Evolutionary conservation across 805 yeast genomes (phyloP), one percentile per base, ranked within the genome.

Genomic region (Candida vartiovaarae): DNA sequence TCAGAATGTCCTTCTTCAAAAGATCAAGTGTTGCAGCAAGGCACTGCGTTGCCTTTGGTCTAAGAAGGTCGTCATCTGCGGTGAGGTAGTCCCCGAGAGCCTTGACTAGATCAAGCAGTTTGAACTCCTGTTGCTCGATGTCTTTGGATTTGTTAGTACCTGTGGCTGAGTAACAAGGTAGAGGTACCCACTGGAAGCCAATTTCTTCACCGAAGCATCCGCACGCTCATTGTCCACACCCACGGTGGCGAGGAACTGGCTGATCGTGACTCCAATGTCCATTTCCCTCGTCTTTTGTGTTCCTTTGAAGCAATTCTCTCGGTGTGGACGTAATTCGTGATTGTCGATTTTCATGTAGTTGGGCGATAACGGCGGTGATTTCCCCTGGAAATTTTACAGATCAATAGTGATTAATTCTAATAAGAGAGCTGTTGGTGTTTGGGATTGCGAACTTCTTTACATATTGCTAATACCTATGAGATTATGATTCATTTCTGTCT

Each of bases 31-130:
- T 63, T 3, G 61, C 59, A 1, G 78, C 55, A 6, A 77, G 54
- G 41, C 77, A 75, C 24, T 52, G 47, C 4, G 75, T 61, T 0
- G 80, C 76, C 43, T 71, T 74, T 6, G 71, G 59, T 47, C 95
- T 66, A 15, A 72, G 64, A 2, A 60, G 49, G 26, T 72, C 75
- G 46, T 78, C 79, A 6, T 77, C 82, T 3, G 83, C 75, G 1
- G 85, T 80, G 28, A 85, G 64, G 39, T 72, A 68, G 27, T 75
- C 77, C n/a, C 86, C 88, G 28, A 85, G 64, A 2, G 67, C 59
- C 38, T 75, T 70, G 7, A 85, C 76, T 36, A 84, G 65, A 38
- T 74, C 75, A 11, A 83, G 35, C 11, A 49, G 31, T 25, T 42
- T 46, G 23, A 44, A 32, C 27, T 37, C 15, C 26, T 40, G 42